Evolutionary conservation across 805 yeast genomes (phyloP).

Genomic region (Starmerella bacillaris): DNA sequence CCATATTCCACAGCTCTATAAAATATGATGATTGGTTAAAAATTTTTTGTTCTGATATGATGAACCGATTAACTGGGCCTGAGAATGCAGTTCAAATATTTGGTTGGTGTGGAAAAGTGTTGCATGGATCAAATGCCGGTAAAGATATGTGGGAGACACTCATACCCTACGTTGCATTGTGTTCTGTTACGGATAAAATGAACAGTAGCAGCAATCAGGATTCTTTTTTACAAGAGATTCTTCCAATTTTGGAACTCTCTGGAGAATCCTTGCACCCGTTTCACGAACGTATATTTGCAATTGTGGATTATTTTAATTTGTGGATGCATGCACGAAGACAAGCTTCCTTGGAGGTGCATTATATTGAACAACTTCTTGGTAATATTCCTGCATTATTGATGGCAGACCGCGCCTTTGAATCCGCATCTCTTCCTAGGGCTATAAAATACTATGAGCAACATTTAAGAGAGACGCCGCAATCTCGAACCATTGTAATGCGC

Average conservation of each 20-base stretch:
- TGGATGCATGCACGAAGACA: slow-evolving; percentile 32
- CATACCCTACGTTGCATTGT: slow-evolving; percentile 58
- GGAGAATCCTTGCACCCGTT: slow-evolving; percentile 37
- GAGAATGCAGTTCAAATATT: slow-evolving; percentile 11
- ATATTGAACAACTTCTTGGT: slow-evolving; percentile 9
- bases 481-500: slow-evolving; percentile 17
- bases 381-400: slow-evolving; percentile 45
- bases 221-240: slow-evolving; percentile 41
- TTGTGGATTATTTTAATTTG: slow-evolving; percentile 66
- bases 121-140: slow-evolving; percentile 12
- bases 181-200: slow-evolving; percentile 36
- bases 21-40: slow-evolving; percentile 51
- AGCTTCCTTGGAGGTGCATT: slow-evolving; percentile 7
- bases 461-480: slow-evolving; percentile 27
- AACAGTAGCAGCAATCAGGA: slow-evolving; percentile 22
- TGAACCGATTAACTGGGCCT: slow-evolving; percentile 39
- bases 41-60: slow-evolving; percentile 45
- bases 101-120: slow-evolving; percentile 13
- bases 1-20: slow-evolving; percentile 34
- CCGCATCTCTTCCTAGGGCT: slow-evolving; percentile 75
- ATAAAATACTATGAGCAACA: slow-evolving; percentile 70
- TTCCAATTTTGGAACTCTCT: slow-evolving; percentile 29
- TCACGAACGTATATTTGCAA: slow-evolving; percentile 55
- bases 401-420: slow-evolving; percentile 64
- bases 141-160: slow-evolving; percentile 48